A percentile compares a stretch with the other conserved stretches of the same genome.
Evolutionary conservation across 148 eudicot genomes (phyloP).

Genomic region (Dysphania ambrosioides): DNA sequence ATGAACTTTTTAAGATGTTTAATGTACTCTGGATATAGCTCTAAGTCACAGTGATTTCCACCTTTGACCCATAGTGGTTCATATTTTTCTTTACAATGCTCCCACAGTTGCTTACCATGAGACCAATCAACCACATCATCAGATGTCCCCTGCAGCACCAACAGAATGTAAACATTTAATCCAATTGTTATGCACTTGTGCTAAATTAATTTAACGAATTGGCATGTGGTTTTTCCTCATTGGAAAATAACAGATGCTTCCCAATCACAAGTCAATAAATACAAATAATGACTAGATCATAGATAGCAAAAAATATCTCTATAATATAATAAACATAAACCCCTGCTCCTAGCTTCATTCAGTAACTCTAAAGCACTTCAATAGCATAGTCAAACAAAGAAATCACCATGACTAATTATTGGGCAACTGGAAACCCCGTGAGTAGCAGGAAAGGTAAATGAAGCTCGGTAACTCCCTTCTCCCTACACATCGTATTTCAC

Average conservation of each 20-base stretch:
- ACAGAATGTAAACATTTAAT: neutral
- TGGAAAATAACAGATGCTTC: neutral
- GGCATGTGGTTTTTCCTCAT: neutral
- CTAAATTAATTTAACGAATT: neutral
- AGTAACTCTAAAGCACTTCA: too few species aligned
- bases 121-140: conserved; percentile 86
- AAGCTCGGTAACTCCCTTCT: too few species aligned
- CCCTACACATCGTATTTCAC: too few species aligned
- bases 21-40: conserved; percentile 77
- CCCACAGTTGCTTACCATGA: conserved; percentile 88
- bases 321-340: too few species aligned
- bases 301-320: neutral
- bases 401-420: neutral
- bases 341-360: neutral
- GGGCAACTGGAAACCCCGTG: too few species aligned
- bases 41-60: conserved; percentile 87
- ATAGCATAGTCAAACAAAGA: neutral
- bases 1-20: conserved; percentile 78
- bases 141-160: conserved; percentile 59
- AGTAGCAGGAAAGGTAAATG: too few species aligned
- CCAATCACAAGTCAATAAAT: neutral
- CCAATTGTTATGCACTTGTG: neutral
- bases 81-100: conserved; percentile 70
- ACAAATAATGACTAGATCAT: neutral
- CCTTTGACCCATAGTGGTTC: conserved; percentile 85